Evolutionary conservation across 2,329 filamentous ascomycete genomes (phyloP), one percentile per base, ranked within the genome.

Genomic region (Scopulariopsis brevicaulis): DNA sequence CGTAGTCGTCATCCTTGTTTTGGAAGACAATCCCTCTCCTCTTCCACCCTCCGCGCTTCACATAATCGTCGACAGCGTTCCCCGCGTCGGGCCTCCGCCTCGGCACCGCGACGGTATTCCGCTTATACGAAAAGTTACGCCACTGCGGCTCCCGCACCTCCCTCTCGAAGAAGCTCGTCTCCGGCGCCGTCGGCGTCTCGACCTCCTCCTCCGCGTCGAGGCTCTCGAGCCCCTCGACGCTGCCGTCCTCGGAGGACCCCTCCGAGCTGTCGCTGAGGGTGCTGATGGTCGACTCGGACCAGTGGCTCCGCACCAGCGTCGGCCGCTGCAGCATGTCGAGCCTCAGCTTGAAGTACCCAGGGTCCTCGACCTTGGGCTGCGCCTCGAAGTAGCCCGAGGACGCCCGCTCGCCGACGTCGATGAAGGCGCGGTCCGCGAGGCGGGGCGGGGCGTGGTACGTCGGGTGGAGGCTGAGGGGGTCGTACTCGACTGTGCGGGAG

Each of bases 41-140:
- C 68, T 75, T 75, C 73, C 73, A 75, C 37, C 73, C 72, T 43
- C 72, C 71, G 18, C 71, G 70, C 66, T 73, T 73, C 62, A 73
- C 67, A 40, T 73, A 72, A 62, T 74, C 67, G 54, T 75, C 71
- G 62, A 75, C 68, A 59, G 66, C 69, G 64, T 73, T 70, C 54
- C 70, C 64, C 11, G 69, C 67, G 63, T 68, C 67, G 65, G 73
- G 73, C 18, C 73, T 64, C 59, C 64, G 65, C 15, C 60, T 55
- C n/a, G 59, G 53, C 20, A 54, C 48, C 20, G 68, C 65, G 12
- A 66, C 60, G 6, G 62, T 63, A 57, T 54, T 60, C 56, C 66
- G 65, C 66, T 68, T 68, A 59, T 69, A 68, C 53, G 70, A 68
- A 53, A 73, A 68, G 68, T 72, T 73, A 58, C 69, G 66, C 54